Evolutionary conservation across 1,139 yeast genomes (phyloP), one percentile per base, ranked within the genome.

Genomic region (Pichia sp.): DNA sequence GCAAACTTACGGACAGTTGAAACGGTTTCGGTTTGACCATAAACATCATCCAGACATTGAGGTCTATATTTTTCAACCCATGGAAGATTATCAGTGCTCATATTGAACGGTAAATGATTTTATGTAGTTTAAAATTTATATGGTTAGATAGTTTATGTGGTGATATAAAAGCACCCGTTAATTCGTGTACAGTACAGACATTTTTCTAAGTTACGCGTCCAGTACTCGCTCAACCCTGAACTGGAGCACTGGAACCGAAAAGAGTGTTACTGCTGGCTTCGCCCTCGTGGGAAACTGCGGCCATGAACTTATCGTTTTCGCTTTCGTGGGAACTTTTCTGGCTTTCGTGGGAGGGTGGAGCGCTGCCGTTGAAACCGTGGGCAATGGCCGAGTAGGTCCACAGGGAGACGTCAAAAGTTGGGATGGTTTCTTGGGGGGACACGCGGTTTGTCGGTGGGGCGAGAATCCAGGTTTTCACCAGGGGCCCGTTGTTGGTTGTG

Each of bases 51-150:
- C 49, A 95, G 73, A 7, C 83, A 75, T 44, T 75, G 73, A 0
- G 99, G 99, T 59, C 99, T 83, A 68, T 93, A 95, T 68, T 95
- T 95, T 68, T 95, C 99, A 49, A 95, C 96, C 99, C 82, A 77
- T 19, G 82, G 82, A 18, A 77, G 64, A 53, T 75, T 76, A 30
- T 75, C 78, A 0, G 42, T 18, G 9, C 49, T 22, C 51, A 51
- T 51, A 16, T 16, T 10, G 8, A 9, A 8, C 25, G 25, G 25
- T 22, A 22, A 3, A 22, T 22, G 25, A 22, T 4, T 22, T 3
- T 22, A 22, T 22, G 4, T 22, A 22, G 25, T 22, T 22, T 22
- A 22, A 22, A 22, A 22, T 14, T 13, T 11, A 9, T 14, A 11
- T 22, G 18, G 22, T 22, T 19, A 34, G 16, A 34, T n/a, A n/a